These are phyloP conservation scores for Salix arbutifolia DNA, from an alignment of 345 rosid genomes.

Conservation along the genomic window DNA sequence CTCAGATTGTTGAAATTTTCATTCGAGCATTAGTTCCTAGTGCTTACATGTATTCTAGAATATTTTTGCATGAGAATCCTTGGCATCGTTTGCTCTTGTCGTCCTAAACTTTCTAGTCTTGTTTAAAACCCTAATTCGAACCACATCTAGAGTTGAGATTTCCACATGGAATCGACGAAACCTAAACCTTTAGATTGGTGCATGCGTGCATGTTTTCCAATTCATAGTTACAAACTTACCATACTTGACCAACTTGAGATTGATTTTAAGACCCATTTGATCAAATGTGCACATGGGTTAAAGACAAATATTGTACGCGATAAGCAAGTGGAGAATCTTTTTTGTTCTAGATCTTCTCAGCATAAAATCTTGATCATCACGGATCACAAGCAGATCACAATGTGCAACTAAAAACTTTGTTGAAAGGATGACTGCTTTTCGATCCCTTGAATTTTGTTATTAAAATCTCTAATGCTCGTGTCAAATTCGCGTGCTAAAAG, in stretches of 20 bases:
- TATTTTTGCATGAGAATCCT: slow-evolving; percentile 3
- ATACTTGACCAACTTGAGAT: neutral
- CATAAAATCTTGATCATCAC: neutral
- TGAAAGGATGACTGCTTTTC: neutral
- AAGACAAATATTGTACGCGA: neutral
- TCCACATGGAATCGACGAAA: neutral
- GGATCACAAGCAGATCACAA: slow-evolving; percentile 2
- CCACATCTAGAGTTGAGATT: neutral
- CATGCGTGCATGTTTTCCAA: neutral
- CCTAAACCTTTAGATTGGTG: neutral
- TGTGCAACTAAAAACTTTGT: neutral
- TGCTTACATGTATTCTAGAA: neutral
- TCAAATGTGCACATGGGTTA: neutral
- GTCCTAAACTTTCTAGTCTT: neutral
- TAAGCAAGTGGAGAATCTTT: neutral
- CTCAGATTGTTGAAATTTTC: neutral
- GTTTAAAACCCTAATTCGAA: neutral
- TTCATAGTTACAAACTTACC: neutral
- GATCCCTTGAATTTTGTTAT: neutral
- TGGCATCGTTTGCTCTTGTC: neutral
- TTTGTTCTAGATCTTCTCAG: neutral
- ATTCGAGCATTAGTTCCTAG: neutral
- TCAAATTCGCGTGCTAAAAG: slow-evolving; percentile 11
- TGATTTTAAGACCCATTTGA: neutral
- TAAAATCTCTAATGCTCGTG: neutral